Conservation (phyloP, 345 rosid genomes). For the Eucalyptus albens region DNA sequence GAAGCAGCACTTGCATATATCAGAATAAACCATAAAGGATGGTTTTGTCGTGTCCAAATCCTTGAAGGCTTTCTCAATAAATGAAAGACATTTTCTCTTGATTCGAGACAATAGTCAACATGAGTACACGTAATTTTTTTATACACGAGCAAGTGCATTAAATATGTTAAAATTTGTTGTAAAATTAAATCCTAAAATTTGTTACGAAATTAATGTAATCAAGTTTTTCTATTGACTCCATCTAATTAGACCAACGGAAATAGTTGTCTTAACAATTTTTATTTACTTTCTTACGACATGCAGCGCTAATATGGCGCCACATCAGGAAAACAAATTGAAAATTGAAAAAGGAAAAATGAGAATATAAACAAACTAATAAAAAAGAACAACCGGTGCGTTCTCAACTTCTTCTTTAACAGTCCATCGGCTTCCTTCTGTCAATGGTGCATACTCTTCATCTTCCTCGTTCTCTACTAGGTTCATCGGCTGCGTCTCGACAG, state of each 20-base stretch:
- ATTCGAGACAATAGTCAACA: background rate
- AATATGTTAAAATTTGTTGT: too few relatives aligned
- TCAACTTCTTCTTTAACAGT: background rate
- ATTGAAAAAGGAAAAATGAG: background rate
- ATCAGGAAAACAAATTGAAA: background rate
- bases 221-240: fast-evolving
- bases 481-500: background rate
- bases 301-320: background rate
- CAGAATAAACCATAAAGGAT: background rate
- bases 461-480: background rate
- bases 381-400: background rate
- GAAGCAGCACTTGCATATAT: background rate
- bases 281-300: background rate
- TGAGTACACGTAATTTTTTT: background rate
- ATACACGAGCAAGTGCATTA: background rate
- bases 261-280: too few relatives aligned
- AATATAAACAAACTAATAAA: background rate
- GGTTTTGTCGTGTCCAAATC: background rate
- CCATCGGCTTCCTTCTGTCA: background rate
- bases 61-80: background rate
- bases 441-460: background rate
- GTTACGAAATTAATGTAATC: fast-evolving
- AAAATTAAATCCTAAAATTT: too few relatives aligned
- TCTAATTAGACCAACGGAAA: background rate
- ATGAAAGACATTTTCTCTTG: background rate